A percentile compares a stretch with the other conserved stretches of the same genome.
These are phyloP conservation scores for Globisporangium acanthophoron DNA, from an alignment of 352 stramenopile genomes.

Conservation along the genomic window DNA sequence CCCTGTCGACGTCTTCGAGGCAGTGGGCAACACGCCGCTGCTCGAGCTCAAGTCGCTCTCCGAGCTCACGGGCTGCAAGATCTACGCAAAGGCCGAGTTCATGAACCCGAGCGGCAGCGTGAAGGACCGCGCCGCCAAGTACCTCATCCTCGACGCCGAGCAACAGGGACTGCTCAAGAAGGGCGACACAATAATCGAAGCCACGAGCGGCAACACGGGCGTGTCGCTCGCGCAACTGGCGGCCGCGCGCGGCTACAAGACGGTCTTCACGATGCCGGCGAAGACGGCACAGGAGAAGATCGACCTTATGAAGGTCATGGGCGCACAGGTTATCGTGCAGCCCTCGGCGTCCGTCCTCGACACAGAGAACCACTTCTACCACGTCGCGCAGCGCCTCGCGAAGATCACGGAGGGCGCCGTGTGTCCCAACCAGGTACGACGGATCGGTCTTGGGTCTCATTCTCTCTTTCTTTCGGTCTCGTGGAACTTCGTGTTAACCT, in stretches of 20 bases:
- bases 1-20: conserved; percentile 59
- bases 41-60: conserved; percentile 65
- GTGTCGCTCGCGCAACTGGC: conserved; percentile 89
- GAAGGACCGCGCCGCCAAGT: conserved; percentile 92
- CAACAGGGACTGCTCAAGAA: conserved; percentile 72
- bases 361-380: conserved; percentile 72
- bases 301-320: conserved; percentile 76
- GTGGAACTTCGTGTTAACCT: not conserved
- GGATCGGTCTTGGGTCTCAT: not conserved
- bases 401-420: conserved; percentile 28
- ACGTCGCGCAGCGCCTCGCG: conserved; percentile 54
- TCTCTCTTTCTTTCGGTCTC: not conserved
- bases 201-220: conserved; percentile 90
- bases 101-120: conserved; percentile 91
- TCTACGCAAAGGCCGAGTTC: conserved; percentile 80
- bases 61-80: conserved; percentile 63
- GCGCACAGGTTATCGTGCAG: conserved; percentile 58
- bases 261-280: conserved; percentile 67
- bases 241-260: conserved; percentile 80
- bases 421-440: conserved; percentile 43
- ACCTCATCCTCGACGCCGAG: conserved; percentile 91
- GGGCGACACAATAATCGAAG: conserved; percentile 63
- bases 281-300: conserved; percentile 72
- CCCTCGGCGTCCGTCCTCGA: conserved; percentile 57
- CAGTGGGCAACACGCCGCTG: conserved; percentile 74